These are phyloP conservation scores for Fusarium protoensiforme DNA, from an alignment of 2,329 filamentous ascomycete species.

Conservation along the genomic window DNA sequence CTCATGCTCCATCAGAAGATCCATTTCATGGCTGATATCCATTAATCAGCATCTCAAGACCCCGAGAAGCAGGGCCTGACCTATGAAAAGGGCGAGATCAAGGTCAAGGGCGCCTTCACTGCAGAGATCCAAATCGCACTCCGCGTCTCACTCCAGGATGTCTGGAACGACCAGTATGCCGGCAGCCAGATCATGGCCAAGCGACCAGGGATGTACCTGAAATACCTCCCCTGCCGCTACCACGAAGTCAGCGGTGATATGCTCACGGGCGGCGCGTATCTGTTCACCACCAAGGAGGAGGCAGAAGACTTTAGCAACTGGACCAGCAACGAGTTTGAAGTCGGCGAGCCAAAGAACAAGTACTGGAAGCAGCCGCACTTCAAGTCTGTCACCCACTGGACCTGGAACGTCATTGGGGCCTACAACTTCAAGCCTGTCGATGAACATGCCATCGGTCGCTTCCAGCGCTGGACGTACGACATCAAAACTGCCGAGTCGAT, in stretches of 20 bases:
- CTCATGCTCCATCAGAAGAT: rapidly evolving
- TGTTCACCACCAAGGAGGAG: conserved; percentile 27
- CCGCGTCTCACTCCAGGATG: conserved; percentile 23
- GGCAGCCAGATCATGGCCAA: conserved; percentile 31
- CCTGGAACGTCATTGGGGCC: conserved; percentile 33
- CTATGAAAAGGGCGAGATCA: conserved; percentile 17
- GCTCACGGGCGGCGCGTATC: conserved; percentile 29
- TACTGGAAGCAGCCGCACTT: conserved; percentile 38
- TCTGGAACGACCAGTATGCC: conserved; percentile 30
- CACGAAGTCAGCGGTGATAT: conserved; percentile 30
- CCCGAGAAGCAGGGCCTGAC: background rate
- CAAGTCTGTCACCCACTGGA: conserved; percentile 16
- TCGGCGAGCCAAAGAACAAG: conserved; percentile 31
- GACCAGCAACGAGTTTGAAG: conserved; percentile 36
- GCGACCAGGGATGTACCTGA: conserved; percentile 34
- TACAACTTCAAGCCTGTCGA: conserved; percentile 25
- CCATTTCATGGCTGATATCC: background rate
- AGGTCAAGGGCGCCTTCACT: conserved; percentile 27
- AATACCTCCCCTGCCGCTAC: conserved; percentile 27
- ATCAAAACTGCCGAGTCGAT: conserved; percentile 12
- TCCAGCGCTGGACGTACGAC: conserved; percentile 35
- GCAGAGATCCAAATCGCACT: conserved; percentile 26
- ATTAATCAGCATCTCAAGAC: background rate
- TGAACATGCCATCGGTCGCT: conserved; percentile 21
- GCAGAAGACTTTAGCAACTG: conserved; percentile 25